Conservation (phyloP, 352 stramenopile genomes). For the Salisapilia sapeloensis region DNA sequence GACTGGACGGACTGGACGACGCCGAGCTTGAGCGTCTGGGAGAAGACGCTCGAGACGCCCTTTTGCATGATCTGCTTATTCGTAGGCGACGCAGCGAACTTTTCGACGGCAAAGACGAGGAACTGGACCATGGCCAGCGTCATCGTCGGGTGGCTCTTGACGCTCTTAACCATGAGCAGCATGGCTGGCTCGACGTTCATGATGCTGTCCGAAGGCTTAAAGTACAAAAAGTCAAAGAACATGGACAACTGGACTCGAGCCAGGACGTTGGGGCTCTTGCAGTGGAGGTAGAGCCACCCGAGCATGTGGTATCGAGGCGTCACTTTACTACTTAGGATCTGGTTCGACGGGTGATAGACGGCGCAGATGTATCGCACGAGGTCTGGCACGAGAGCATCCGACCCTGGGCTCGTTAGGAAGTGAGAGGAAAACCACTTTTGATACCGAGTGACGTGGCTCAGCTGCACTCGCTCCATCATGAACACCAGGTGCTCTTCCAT, state of each 20-base stretch:
- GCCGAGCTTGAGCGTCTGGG: slow-evolving; percentile 54
- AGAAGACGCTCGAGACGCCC: slow-evolving; percentile 57
- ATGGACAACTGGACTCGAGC: slow-evolving; percentile 68
- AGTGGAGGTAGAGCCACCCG: slow-evolving; percentile 72
- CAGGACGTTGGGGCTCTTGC: slow-evolving; percentile 50
- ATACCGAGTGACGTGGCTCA: slow-evolving; percentile 57
- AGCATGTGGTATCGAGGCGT: slow-evolving; percentile 76
- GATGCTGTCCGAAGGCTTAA: slow-evolving; percentile 61
- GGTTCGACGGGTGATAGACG: slow-evolving; percentile 70
- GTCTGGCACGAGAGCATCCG: slow-evolving; percentile 59
- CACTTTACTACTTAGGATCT: slow-evolving; percentile 66
- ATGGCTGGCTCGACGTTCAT: slow-evolving; percentile 73
- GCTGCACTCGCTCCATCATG: slow-evolving; percentile 75
- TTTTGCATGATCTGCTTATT: slow-evolving; percentile 73
- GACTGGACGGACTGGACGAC: slow-evolving; percentile 47
- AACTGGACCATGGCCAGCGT: slow-evolving; percentile 76
- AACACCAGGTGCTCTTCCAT: slow-evolving; percentile 79
- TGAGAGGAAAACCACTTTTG: slow-evolving; percentile 79
- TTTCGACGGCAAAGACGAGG: slow-evolving; percentile 70
- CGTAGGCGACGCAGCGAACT: slow-evolving; percentile 54
- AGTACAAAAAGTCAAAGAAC: slow-evolving; percentile 82
- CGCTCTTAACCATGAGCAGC: slow-evolving; percentile 74
- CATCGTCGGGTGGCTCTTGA: slow-evolving; percentile 71
- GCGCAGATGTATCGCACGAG: slow-evolving; percentile 71
- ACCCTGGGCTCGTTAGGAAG: slow-evolving; percentile 47